Evolutionary conservation across 352 stramenopile species (phyloP), one percentile per base, ranked within the genome.

Genomic region (Blastocystis sp.): DNA sequence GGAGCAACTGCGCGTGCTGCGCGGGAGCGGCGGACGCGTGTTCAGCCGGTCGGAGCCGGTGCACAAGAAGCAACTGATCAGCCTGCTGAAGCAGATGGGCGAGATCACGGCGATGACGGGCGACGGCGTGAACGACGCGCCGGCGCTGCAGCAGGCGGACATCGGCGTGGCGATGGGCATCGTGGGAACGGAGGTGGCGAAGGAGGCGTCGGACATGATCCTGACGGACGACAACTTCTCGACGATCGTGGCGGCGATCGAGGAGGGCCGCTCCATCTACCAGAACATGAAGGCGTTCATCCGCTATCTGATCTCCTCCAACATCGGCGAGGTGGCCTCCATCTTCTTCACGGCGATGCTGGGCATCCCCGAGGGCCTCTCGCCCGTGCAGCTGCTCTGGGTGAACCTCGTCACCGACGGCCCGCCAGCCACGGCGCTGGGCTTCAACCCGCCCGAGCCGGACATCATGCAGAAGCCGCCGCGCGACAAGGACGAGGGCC

Each of bases 331-430:
- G 91, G 97, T 99, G 53, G 96, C 94, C 53, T 96, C 96, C 2
- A 99, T 99, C 88, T 97, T 99, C 90, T 96, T 99, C 89, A 96
- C 95, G 23, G 95, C 95, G 3, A 91, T 96, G 11, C 91, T 98
- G 43, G 96, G 97, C 59, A 92, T 99, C 43, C 97, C 97, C 0
- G 96, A 98, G 90, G 95, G 95, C 34, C 91, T 99, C 28, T 98
- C 96, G 76, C 95, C 97, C 1, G 97, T 99, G 88, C 96, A 99
- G 90, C 92, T 99, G 14, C 91, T 99, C 14, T 99, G 96, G 96
- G 96, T 99, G n/a, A 99, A 99, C 91, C 92, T 99, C 21, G 96
- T 99, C 52, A 99, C 97, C 11, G 97, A 99, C 90, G 97, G 96
- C 41, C 96, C 95, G 41, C 97, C 97, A 19, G 97, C 97, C 1